Evolutionary conservation across 495 filamentous ascomycete species (phyloP).

Genomic region (Daldinia caldariorum): DNA sequence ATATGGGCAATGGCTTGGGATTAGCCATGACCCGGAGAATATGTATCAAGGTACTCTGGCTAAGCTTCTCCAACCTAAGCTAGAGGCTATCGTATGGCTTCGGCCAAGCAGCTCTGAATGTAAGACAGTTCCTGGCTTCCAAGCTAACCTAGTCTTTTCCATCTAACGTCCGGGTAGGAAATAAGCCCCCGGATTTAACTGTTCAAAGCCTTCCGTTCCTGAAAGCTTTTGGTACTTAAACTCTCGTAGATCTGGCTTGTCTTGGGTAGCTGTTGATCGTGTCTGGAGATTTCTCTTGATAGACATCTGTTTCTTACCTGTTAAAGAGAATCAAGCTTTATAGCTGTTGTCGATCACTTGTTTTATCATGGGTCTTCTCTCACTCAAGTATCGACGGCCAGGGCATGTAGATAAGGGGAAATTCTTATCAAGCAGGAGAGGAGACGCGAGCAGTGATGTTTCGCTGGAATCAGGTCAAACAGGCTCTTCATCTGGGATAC

Average conservation of each 20-base stretch:
- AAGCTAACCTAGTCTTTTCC: neutral
- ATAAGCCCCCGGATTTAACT: neutral
- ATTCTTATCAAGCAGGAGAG: constrained; percentile 43
- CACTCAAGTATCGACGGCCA: constrained; percentile 54
- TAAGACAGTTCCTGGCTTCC: neutral
- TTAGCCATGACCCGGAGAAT: too few relatives aligned
- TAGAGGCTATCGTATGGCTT: too few relatives aligned
- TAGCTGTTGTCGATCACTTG: neutral
- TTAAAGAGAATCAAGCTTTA: too few relatives aligned
- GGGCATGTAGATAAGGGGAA: constrained; percentile 47
- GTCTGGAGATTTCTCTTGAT: too few relatives aligned
- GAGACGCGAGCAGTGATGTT: constrained; percentile 28
- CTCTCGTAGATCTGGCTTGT: neutral
- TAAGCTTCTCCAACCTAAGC: too few relatives aligned
- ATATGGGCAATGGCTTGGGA: too few relatives aligned
- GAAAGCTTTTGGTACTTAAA: neutral
- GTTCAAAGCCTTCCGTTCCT: neutral
- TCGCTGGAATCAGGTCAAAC: constrained; percentile 44
- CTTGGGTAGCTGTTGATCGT: neutral
- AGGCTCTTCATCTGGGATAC: constrained; percentile 60
- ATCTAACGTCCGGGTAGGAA: neutral
- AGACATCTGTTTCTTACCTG: too few relatives aligned
- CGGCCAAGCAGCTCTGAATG: neutral
- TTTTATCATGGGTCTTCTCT: constrained; percentile 43
- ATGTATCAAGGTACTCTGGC: too few relatives aligned